Conservation (phyloP, 768 basidiomycete species). For the Pleurotus platypus region DNA sequence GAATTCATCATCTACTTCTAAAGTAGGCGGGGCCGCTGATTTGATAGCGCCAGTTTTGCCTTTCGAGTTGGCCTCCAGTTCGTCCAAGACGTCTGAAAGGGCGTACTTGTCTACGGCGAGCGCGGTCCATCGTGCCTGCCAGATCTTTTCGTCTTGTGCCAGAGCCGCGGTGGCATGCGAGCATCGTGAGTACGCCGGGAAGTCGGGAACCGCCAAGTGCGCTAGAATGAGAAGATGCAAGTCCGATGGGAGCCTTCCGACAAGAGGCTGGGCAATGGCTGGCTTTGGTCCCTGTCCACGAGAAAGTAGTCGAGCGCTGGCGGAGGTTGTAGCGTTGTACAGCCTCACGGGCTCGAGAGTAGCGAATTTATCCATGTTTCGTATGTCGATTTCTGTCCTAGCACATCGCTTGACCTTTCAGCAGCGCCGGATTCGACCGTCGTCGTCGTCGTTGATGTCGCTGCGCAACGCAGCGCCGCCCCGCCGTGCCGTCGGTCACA, state of each 20-base stretch:
- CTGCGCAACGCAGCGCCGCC: too few relatives aligned
- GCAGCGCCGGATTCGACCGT: too few relatives aligned
- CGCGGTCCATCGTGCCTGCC: constrained; percentile 70
- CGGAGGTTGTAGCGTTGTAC: constrained; percentile 30
- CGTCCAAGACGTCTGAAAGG: constrained; percentile 49
- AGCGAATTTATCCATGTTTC: constrained; percentile 79
- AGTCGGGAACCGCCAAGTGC: constrained; percentile 74
- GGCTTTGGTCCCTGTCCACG: constrained; percentile 17
- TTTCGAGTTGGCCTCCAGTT: constrained; percentile 47
- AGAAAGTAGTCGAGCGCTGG: constrained; percentile 25
- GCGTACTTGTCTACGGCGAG: constrained; percentile 47
- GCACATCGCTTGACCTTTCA: not conserved
- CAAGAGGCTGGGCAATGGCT: constrained; percentile 30
- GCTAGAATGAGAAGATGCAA: constrained; percentile 73
- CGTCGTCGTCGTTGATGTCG: too few relatives aligned
- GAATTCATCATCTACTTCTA: constrained; percentile 81
- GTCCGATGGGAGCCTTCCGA: constrained; percentile 79
- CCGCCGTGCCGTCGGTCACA: too few relatives aligned
- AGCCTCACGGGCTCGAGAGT: constrained; percentile 74
- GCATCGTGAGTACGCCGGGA: constrained; percentile 69
- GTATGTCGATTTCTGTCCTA: too few relatives aligned
- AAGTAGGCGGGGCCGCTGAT: constrained; percentile 53
- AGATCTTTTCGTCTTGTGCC: constrained; percentile 68
- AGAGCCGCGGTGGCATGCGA: constrained; percentile 63
- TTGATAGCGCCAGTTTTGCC: constrained; percentile 33